Percentiles rank a stretch among this genome's conserved stretches.
Evolutionary conservation across 2,329 filamentous ascomycete species (phyloP).

Genomic region (Pyrenophora seminiperda): DNA sequence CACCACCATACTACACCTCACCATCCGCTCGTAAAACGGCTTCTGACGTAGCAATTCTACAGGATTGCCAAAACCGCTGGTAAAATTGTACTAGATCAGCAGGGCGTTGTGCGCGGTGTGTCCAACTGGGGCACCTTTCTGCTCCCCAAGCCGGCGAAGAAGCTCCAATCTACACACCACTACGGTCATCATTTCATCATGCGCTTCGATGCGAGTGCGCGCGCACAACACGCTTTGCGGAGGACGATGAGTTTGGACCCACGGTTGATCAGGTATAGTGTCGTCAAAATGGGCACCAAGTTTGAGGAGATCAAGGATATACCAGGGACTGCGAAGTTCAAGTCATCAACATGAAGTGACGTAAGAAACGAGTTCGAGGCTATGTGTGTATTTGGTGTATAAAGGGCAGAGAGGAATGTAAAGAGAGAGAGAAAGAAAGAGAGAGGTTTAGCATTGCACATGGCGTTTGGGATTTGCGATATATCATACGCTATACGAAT

Average conservation of each 20-base stretch:
- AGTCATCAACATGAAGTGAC: conserved; percentile 5
- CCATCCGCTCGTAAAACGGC: not conserved
- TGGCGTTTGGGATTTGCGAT: no score
- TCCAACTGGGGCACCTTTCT: conserved; percentile 95
- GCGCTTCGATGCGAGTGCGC: conserved; percentile 83
- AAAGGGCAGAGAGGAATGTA: no score
- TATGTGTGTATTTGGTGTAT: no score
- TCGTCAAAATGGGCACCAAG: conserved; percentile 81
- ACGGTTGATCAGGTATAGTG: conserved; percentile 82
- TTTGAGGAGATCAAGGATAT: conserved; percentile 66
- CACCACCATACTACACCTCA: conserved; percentile 2
- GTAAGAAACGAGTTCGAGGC: no score
- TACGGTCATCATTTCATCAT: conserved; percentile 97
- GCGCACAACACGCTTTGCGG: conserved; percentile 75
- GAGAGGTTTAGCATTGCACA: no score
- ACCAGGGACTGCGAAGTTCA: conserved; percentile 58
- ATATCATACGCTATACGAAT: not conserved
- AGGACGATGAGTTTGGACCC: conserved; percentile 83
- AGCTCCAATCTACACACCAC: conserved; percentile 81
- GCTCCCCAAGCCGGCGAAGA: conserved; percentile 77
- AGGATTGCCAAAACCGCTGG: conserved; percentile 90
- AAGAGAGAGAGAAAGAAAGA: no score
- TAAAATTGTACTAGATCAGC: conserved; percentile 77
- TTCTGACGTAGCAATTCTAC: conserved; percentile 3
- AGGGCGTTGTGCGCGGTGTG: conserved; percentile 88